phyloP scores from a whole-genome alignment of 2,329 filamentous ascomycete genomes.

The Exophiala dermatitidis region DNA sequence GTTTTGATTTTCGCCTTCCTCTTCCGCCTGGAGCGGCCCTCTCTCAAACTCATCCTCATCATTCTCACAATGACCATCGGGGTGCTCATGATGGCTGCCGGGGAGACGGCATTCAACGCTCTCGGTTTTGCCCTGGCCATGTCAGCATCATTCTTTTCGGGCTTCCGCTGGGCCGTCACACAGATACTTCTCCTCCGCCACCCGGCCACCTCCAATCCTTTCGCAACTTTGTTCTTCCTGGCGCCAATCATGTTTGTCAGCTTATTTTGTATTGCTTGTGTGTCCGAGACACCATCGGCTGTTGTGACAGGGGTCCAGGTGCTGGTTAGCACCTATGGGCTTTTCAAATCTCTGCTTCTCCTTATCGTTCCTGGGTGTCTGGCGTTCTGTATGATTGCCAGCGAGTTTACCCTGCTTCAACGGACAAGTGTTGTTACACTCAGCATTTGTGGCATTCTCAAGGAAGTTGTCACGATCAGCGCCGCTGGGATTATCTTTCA shows the following conservation, averaged over 20 bases:
- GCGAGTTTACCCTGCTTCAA: constrained; percentile 90
- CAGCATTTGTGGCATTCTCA: constrained; percentile 96
- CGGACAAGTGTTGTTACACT: constrained; percentile 93
- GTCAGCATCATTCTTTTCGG: constrained; percentile 85
- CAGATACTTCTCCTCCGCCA: constrained; percentile 92
- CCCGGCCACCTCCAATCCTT: constrained; percentile 90
- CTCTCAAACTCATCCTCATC: constrained; percentile 75
- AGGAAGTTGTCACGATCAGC: constrained; percentile 92
- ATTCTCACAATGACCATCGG: constrained; percentile 88
- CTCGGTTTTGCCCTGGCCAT: constrained; percentile 90
- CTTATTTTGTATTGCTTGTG: constrained; percentile 70
- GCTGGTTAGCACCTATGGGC: constrained; percentile 62
- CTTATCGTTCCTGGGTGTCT: constrained; percentile 84
- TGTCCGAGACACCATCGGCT: constrained; percentile 69
- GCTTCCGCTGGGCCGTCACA: constrained; percentile 96
- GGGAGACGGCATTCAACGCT: constrained; percentile 81
- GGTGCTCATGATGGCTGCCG: constrained; percentile 96
- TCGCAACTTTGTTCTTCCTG: constrained; percentile 95
- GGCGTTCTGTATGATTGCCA: constrained; percentile 93
- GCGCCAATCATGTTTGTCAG: constrained; percentile 91
- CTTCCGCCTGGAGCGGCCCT: constrained; percentile 83
- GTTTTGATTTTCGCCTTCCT: constrained; percentile 92
- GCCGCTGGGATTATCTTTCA: constrained; percentile 83
- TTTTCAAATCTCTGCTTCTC: constrained; percentile 59
- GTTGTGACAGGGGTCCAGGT: constrained; percentile 59